A percentile compares a stretch with the other conserved stretches of the same genome.
phyloP scores from a whole-genome alignment of 768 basidiomycete species.

The Nevesoporus exiguus region DNA sequence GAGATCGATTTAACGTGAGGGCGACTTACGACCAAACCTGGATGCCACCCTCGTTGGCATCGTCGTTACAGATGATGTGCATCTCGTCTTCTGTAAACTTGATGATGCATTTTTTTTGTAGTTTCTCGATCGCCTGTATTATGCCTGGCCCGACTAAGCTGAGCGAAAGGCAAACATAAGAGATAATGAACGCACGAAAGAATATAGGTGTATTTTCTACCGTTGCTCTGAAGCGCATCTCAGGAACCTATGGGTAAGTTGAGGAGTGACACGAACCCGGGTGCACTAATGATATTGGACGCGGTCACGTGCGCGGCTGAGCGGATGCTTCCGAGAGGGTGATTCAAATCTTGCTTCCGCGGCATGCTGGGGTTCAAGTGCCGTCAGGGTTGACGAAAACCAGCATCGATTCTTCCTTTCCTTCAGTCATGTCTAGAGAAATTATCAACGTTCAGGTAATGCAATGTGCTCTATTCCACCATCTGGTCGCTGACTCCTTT shows the following conservation, averaged over 20 bases:
- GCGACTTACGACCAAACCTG: slow-evolving; percentile 76
- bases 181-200: slow-evolving; percentile 39
- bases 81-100: slow-evolving; percentile 72
- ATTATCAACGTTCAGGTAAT: slow-evolving; percentile 78
- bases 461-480: neutral
- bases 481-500: slow-evolving; percentile 6
- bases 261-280: too few species aligned
- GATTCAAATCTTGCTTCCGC: slow-evolving; percentile 6
- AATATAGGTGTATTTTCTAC: slow-evolving; percentile 59
- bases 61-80: slow-evolving; percentile 80
- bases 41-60: slow-evolving; percentile 76
- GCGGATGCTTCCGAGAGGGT: slow-evolving; percentile 18
- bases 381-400: slow-evolving; percentile 2
- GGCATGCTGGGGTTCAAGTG: slow-evolving; percentile 9
- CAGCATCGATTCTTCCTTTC: slow-evolving; percentile 16
- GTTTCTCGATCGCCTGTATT: slow-evolving; percentile 76
- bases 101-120: slow-evolving; percentile 82
- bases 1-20: slow-evolving; percentile 30
- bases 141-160: slow-evolving; percentile 46
- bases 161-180: neutral
- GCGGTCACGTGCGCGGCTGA: slow-evolving; percentile 24
- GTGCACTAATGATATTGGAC: too few species aligned
- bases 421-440: slow-evolving; percentile 61
- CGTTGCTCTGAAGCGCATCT: slow-evolving; percentile 63
- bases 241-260: too few species aligned